Percentiles rank a stretch among this genome's conserved stretches.
These are phyloP conservation scores for Starmerella stigmatis DNA, from an alignment of 805 yeast species.

Conservation along the genomic window DNA sequence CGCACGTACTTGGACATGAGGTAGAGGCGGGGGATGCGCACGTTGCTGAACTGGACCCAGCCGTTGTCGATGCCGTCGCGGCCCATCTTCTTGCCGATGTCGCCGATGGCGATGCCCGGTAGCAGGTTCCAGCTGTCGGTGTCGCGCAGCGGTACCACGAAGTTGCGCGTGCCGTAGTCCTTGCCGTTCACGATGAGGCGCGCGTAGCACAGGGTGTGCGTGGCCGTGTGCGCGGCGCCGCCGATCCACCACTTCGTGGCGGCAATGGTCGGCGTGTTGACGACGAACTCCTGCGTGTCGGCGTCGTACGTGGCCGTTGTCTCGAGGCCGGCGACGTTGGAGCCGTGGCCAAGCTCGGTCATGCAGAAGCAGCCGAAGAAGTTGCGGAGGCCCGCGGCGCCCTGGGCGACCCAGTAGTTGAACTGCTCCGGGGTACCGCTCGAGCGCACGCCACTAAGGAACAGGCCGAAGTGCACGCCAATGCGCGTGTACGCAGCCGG, in stretches of 20 bases:
- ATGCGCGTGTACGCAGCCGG: slow-evolving; percentile 72
- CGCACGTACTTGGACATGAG: slow-evolving; percentile 73
- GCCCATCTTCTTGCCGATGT: slow-evolving; percentile 92
- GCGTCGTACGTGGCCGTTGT: slow-evolving; percentile 79
- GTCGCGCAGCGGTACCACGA: slow-evolving; percentile 84
- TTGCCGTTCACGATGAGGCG: slow-evolving; percentile 68
- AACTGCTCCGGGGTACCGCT: slow-evolving; percentile 80
- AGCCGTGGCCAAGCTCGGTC: slow-evolving; percentile 91
- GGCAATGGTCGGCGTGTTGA: slow-evolving; percentile 80
- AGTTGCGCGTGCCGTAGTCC: slow-evolving; percentile 87
- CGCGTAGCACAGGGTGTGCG: slow-evolving; percentile 78
- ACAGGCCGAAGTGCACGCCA: slow-evolving; percentile 82
- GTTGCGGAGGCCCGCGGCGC: slow-evolving; percentile 31
- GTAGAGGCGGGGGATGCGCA: slow-evolving; percentile 69
- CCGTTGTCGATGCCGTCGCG: slow-evolving; percentile 94
- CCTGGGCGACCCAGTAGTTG: slow-evolving; percentile 68
- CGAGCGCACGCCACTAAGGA: slow-evolving; percentile 70
- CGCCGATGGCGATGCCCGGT: slow-evolving; percentile 80
- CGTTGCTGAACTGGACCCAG: slow-evolving; percentile 85
- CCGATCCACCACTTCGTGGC: slow-evolving; percentile 99
- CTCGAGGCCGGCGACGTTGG: slow-evolving; percentile 86
- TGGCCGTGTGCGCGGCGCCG: slow-evolving; percentile 92
- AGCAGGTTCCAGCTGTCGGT: slow-evolving; percentile 49
- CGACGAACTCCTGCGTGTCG: slow-evolving; percentile 52
- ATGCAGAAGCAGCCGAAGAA: slow-evolving; percentile 79